Conservation (phyloP, 306 rosid genomes). For the Ormosia semicastrata region DNA sequence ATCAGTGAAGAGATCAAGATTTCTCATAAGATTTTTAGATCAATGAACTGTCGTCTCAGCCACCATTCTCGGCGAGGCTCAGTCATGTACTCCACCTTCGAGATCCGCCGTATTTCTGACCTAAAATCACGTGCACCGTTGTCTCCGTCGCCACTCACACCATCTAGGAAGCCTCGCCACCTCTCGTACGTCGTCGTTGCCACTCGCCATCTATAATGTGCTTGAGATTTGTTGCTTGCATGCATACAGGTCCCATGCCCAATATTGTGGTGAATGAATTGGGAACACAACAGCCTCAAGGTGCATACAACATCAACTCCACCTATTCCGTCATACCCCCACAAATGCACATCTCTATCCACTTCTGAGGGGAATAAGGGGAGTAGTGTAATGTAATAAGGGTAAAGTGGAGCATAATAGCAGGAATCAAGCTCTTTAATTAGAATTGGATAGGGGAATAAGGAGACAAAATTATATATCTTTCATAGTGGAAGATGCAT, state of each 20-base stretch:
- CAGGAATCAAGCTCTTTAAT: not conserved
- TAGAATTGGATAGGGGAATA: not conserved
- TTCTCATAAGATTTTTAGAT: too few species aligned
- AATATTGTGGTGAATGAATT: not conserved
- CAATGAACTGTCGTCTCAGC: too few species aligned
- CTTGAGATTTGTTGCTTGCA: too few species aligned
- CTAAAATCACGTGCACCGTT: too few species aligned
- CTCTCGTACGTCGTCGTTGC: too few species aligned
- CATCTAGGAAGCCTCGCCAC: too few species aligned
- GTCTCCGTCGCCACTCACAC: too few species aligned
- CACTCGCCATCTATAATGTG: too few species aligned
- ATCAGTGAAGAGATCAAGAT: too few species aligned
- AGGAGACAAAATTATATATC: not conserved
- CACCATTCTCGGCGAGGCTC: too few species aligned
- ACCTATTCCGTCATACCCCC: not conserved
- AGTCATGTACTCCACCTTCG: too few species aligned
- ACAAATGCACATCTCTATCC: not conserved
- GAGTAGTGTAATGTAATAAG: not conserved
- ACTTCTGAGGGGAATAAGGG: not conserved
- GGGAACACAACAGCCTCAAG: not conserved
- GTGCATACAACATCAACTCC: not conserved
- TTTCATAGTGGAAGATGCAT: not conserved
- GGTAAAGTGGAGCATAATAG: not conserved
- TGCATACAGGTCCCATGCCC: not conserved
- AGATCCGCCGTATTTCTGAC: too few species aligned